These are phyloP conservation scores for Daphne laureola DNA, from an alignment of 441 rosid genomes.

Conservation along the genomic window DNA sequence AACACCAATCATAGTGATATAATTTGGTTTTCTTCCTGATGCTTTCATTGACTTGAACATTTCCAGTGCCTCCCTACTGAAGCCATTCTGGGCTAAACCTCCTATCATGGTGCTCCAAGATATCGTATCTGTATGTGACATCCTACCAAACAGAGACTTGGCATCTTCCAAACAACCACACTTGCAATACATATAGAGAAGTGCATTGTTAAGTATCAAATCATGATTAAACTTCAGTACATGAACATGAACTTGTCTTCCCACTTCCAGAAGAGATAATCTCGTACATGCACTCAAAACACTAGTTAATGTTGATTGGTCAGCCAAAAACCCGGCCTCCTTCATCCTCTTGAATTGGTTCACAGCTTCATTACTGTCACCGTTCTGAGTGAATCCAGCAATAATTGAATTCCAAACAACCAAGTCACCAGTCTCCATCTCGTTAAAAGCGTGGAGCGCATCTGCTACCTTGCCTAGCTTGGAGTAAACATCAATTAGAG, in stretches of 20 bases:
- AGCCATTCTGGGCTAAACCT: conserved; percentile 69
- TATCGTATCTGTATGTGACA: conserved; percentile 56
- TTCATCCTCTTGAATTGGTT: conserved; percentile 60
- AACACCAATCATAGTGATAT: conserved; percentile 51
- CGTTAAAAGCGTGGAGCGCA: conserved; percentile 47
- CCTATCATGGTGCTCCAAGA: conserved; percentile 80
- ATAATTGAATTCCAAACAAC: conserved; percentile 77
- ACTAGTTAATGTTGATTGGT: conserved; percentile 57
- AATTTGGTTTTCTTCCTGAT: conserved; percentile 45
- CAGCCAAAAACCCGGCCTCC: conserved; percentile 49
- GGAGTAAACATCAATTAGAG: conserved; percentile 63
- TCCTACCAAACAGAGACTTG: conserved; percentile 31
- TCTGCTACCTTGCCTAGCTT: conserved; percentile 38
- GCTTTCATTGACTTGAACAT: conserved; percentile 48
- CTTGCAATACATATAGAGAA: conserved; percentile 76
- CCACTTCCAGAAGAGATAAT: conserved; percentile 51
- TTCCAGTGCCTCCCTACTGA: conserved; percentile 50
- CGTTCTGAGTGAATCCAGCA: conserved; percentile 63
- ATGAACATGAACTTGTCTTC: conserved; percentile 71
- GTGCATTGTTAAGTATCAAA: conserved; percentile 64
- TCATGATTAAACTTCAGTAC: conserved; percentile 57
- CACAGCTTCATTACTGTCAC: conserved; percentile 49
- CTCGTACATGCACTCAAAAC: conserved; percentile 69
- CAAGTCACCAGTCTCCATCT: conserved; percentile 52
- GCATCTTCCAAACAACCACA: conserved; percentile 75